These are phyloP conservation scores for Pilatotrama ljubarskyi DNA, from an alignment of 768 basidiomycete genomes.

Conservation along the genomic window DNA sequence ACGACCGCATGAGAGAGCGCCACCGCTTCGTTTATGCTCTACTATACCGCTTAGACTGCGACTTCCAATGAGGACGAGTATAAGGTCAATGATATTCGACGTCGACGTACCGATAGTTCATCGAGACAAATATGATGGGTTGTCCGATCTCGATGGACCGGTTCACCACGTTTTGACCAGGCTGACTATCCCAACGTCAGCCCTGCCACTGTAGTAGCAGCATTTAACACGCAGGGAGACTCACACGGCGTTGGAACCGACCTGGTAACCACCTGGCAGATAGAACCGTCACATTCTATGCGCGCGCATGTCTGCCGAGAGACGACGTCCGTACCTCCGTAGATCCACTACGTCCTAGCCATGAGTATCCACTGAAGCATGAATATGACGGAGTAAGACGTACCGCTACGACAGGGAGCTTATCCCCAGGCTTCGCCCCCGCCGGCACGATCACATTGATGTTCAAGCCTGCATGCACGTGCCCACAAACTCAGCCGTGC, in stretches of 20 bases:
- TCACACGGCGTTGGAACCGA: conserved; percentile 10
- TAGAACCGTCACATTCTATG: no score
- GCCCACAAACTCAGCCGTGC: no score
- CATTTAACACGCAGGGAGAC: background rate
- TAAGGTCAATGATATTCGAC: fast-evolving
- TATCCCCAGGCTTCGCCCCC: conserved; percentile 24
- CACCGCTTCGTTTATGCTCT: background rate
- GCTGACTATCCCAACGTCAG: no score
- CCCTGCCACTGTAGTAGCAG: no score
- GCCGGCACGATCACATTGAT: conserved; percentile 54
- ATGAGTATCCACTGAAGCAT: background rate
- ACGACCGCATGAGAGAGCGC: background rate
- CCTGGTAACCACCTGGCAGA: conserved; percentile 6
- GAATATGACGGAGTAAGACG: background rate
- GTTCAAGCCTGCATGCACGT: conserved; percentile 43
- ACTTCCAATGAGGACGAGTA: background rate
- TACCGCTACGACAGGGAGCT: conserved; percentile 15
- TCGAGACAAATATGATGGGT: conserved; percentile 51
- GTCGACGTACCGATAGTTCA: conserved; percentile 45
- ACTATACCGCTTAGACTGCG: conserved; percentile 30
- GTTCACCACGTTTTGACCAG: conserved; percentile 43
- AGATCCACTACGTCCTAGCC: conserved; percentile 1
- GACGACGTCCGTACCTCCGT: conserved; percentile 12
- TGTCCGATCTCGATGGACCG: conserved; percentile 44
- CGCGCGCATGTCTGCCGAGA: no score